Evolutionary conservation across 2,329 filamentous ascomycete species (phyloP), one percentile per base, ranked within the genome.

Genomic region (Dactylonectria estremocensis): DNA sequence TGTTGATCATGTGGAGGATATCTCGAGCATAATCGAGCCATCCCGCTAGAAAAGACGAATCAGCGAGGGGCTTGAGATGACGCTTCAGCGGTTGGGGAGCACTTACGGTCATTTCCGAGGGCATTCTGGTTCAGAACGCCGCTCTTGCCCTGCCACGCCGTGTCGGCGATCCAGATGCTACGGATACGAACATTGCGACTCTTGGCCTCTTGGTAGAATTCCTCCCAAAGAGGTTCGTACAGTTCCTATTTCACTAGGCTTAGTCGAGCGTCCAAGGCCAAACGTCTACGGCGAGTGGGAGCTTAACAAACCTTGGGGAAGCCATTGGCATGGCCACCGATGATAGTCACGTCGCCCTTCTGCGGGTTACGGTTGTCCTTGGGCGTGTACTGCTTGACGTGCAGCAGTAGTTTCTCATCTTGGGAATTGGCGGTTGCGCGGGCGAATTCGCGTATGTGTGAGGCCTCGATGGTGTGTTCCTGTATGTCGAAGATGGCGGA

Each of bases 171-270:
- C 93, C 93, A 97, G 73, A 98, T 95, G 69, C 89, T 86, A 64
- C 94, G 89, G 74, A 98, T 93, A 2, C 87, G 86, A 74, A 97
- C 89, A 18, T 90, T 90, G 63, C 86, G 83, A 14, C 81, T 78
- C 71, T 87, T 86, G 6, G 91, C 83, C 18, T 85, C 83, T 18
- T 85, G 81, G 72, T 93, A 84, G 2, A 98, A 84, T 58, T 97
- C 94, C 66, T 95, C 93, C 93, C 95, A 98, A 0, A 98, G 84
- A 0, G 95, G 93, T 76, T 98, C 95, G 77, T 98, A 98, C 2
- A 98, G 82, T 84, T 98, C 95, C 92, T 95, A 14, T n/a, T 20
- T 31, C 9, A 8, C 5, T 6, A n/a, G 20, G 48, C 43, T 61
- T 16, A 60, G 57, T 43, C 49, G 6, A 33, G 10, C n/a, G 31